A percentile compares a stretch with the other conserved stretches of the same genome.
phyloP scores from a whole-genome alignment of 148 eudicot genomes.

The Persicaria tinctoria region DNA sequence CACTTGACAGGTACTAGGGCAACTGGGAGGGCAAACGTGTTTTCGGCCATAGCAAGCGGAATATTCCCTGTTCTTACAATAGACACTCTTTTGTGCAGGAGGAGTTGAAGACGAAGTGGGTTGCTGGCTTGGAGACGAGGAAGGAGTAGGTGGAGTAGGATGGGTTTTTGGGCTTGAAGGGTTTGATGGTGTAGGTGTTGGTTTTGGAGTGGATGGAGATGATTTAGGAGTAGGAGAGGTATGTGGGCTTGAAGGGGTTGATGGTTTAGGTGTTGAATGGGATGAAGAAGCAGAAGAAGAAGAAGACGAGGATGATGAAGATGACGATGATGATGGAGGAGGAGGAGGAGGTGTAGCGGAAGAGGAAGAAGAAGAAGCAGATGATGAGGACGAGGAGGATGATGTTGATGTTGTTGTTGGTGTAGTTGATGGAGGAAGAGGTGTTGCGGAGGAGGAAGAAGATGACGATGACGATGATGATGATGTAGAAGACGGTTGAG shows the following conservation, averaged over 20 bases:
- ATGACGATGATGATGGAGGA: neutral
- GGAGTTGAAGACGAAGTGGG: neutral
- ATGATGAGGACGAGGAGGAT: neutral
- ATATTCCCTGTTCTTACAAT: conserved; percentile 31
- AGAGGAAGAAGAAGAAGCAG: neutral
- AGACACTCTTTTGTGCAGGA: conserved; percentile 19
- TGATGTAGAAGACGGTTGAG: conserved; percentile 5
- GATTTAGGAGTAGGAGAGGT: too few species aligned
- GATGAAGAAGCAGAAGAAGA: neutral
- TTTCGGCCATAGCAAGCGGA: conserved; percentile 21
- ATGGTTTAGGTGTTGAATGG: neutral
- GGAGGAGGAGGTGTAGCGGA: neutral
- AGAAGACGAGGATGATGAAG: neutral
- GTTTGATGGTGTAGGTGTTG: neutral
- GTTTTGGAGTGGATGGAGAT: neutral
- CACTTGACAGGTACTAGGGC: conserved; percentile 35
- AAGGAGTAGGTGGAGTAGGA: conserved; percentile 9
- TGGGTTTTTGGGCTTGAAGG: neutral
- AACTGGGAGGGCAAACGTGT: conserved; percentile 34
- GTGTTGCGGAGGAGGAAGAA: neutral
- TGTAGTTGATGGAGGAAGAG: neutral
- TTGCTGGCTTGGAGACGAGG: neutral
- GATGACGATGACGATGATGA: neutral
- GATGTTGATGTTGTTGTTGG: neutral
- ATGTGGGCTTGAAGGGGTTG: too few species aligned